These are phyloP conservation scores for Boletus rufocinnamomeus DNA, from an alignment of 768 basidiomycete species.

Conservation along the genomic window DNA sequence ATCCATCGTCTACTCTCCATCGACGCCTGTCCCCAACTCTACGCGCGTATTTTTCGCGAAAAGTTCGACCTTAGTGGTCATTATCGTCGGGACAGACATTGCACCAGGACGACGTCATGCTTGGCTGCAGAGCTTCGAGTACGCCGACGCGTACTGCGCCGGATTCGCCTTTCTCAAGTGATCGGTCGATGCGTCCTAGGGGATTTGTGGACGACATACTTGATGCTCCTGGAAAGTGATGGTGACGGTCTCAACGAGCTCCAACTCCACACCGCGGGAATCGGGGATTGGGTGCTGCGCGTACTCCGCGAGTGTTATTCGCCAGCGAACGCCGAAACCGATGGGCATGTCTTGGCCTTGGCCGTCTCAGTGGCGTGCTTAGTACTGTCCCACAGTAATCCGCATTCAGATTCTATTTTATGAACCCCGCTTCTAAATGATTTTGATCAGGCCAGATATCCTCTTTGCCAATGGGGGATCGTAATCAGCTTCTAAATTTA, in stretches of 20 bases:
- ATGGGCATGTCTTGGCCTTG: constrained; percentile 26
- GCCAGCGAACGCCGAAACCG: constrained; percentile 5
- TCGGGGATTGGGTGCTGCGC: constrained; percentile 35
- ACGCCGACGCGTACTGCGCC: constrained; percentile 50
- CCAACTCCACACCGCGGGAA: constrained; percentile 45
- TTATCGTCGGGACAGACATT: constrained; percentile 27
- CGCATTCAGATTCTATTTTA: constrained; percentile 28
- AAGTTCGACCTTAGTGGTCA: constrained; percentile 47
- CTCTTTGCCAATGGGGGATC: constrained; percentile 38
- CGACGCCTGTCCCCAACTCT: constrained; percentile 51
- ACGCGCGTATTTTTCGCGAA: constrained; percentile 52
- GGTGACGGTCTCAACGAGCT: constrained; percentile 47
- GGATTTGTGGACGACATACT: constrained; percentile 58
- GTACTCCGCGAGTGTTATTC: constrained; percentile 24
- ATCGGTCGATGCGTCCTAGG: constrained; percentile 33
- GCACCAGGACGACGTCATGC: constrained; percentile 39
- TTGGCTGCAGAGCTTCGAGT: constrained; percentile 51
- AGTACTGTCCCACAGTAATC: constrained; percentile 40
- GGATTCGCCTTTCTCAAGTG: constrained; percentile 41
- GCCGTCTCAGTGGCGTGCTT: constrained; percentile 37
- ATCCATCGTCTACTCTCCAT: constrained; percentile 47
- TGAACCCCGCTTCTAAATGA: constrained; percentile 28
- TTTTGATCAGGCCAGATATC: constrained; percentile 41
- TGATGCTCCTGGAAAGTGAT: constrained; percentile 63
- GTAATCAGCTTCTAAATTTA: constrained; percentile 43